These are phyloP conservation scores for Alisma plantagoaquatica DNA, from an alignment of 106 monocot species.

Conservation along the genomic window DNA sequence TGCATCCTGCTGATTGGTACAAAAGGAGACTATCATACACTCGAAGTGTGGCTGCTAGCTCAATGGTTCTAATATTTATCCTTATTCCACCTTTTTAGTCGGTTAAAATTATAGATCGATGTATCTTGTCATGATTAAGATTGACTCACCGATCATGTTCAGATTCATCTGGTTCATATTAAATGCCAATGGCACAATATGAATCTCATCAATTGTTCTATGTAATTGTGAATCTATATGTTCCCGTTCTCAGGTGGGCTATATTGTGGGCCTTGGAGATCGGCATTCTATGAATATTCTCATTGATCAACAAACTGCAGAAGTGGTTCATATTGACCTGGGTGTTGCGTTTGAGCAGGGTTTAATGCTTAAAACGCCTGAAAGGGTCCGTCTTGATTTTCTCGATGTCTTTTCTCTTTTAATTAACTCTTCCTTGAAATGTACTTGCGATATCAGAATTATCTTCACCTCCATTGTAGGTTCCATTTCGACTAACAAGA, in stretches of 20 bases:
- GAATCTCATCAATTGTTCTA: neutral
- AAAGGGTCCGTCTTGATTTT: slow-evolving; percentile 50
- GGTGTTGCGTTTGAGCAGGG: slow-evolving; percentile 99
- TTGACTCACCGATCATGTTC: too few species aligned
- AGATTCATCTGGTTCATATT: too few species aligned
- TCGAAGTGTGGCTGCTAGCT: slow-evolving; percentile 86
- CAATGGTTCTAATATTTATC: slow-evolving; percentile 3
- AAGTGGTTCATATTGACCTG: slow-evolving; percentile 96
- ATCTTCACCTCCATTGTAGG: slow-evolving; percentile 28
- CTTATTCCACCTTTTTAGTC: too few species aligned
- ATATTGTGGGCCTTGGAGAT: slow-evolving; percentile 97
- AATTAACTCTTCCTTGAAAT: neutral
- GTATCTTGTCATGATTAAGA: too few species aligned
- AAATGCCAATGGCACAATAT: neutral
- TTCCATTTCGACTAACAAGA: slow-evolving; percentile 91
- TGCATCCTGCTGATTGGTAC: slow-evolving; percentile 93
- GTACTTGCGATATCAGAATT: too few species aligned
- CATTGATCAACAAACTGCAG: slow-evolving; percentile 89
- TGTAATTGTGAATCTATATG: neutral
- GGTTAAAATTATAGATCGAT: too few species aligned
- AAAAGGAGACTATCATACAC: slow-evolving; percentile 74
- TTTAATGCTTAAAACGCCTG: slow-evolving; percentile 99
- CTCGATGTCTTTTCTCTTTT: neutral
- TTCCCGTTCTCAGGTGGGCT: slow-evolving; percentile 58
- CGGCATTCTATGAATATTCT: slow-evolving; percentile 99